Evolutionary conservation across 495 filamentous ascomycete genomes (phyloP), one percentile per base, ranked within the genome.

Genomic region (Aspergillus bertholletiae): DNA sequence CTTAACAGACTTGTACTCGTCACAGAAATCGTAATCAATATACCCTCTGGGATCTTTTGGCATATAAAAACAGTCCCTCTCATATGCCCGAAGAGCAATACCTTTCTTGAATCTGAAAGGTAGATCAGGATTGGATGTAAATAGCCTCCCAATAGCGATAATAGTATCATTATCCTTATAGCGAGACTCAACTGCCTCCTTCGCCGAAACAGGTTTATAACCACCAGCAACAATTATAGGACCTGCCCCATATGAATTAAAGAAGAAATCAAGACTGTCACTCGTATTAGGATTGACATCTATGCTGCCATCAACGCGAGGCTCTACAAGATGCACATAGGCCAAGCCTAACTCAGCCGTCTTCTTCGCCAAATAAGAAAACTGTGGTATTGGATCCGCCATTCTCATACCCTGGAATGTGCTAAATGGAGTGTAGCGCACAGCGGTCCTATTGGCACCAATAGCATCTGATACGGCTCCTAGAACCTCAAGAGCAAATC

Each of bases 81-180:
- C 62, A 63, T 88, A 89, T 21, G 66, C 64, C 22, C 64, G 73
- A 32, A 90, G 67, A 24, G 67, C 61, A 37, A 89, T 73, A 0
- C 79, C 80, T 41, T 84, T 62, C 67, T 77, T 66, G 9, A 92
- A 50, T 49, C 83, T 73, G 61, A 83, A 89, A 2, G 80, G 74
- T 59, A 94, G 62, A 66, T 92, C 88, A 1, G 88, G 88, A 50
- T 81, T 92, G 51, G 85, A 74, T 50, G 88, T 86, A 57, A 84
- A 93, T 32, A 72, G 76, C 35, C 84, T 65, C 20, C 88, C 88
- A 68, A 87, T 87, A 0, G 75, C 79, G 51, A 82, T 64, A 1
- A 78, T 58, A 20, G 82, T 65, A 46, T 88, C 74, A 58, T 76
- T 69, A 23, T 78, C 76, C 54, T 69, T 66, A 58, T 82, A 83